Conservation (phyloP, 2,329 filamentous ascomycete genomes). For the Gliomastix tumulicola region DNA sequence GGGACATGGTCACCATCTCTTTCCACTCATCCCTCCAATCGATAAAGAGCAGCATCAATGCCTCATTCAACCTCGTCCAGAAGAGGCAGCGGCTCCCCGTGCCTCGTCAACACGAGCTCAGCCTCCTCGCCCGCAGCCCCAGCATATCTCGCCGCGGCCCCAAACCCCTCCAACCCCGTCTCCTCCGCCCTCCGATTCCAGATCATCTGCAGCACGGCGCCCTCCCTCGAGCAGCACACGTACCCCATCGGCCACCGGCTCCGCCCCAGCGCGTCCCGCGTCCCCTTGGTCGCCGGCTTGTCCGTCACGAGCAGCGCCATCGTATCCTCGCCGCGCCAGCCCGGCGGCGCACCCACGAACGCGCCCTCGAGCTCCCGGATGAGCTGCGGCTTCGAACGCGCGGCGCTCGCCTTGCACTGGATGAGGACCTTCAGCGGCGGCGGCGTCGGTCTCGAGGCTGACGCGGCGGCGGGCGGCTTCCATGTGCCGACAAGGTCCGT, state of each 20-base stretch:
- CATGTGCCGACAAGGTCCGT: constrained; percentile 71
- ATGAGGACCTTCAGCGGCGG: constrained; percentile 38
- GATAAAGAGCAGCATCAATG: too few relatives aligned
- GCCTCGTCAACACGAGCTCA: constrained; percentile 43
- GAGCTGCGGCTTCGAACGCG: constrained; percentile 47
- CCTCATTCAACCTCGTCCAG: constrained; percentile 11
- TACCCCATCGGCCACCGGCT: constrained; percentile 68
- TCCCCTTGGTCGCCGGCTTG: constrained; percentile 67
- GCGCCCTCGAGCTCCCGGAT: constrained; percentile 76
- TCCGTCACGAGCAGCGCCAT: constrained; percentile 67
- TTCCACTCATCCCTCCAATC: too few relatives aligned
- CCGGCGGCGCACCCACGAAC: constrained; percentile 63
- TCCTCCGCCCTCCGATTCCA: constrained; percentile 64
- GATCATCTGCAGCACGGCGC: constrained; percentile 58
- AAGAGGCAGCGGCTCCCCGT: constrained; percentile 31
- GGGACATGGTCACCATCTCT: too few relatives aligned
- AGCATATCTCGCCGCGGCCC: constrained; percentile 38
- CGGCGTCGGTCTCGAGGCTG: too few relatives aligned
- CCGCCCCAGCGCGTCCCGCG: constrained; percentile 62
- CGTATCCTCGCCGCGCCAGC: constrained; percentile 60
- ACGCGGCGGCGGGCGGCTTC: constrained; percentile 48
- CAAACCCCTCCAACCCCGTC: constrained; percentile 53
- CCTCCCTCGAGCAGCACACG: constrained; percentile 51
- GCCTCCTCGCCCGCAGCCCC: constrained; percentile 18
- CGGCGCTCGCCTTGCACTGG: constrained; percentile 63